These are phyloP conservation scores for Clarireedia hainanense DNA, from an alignment of 2,329 filamentous ascomycete species.

Conservation along the genomic window DNA sequence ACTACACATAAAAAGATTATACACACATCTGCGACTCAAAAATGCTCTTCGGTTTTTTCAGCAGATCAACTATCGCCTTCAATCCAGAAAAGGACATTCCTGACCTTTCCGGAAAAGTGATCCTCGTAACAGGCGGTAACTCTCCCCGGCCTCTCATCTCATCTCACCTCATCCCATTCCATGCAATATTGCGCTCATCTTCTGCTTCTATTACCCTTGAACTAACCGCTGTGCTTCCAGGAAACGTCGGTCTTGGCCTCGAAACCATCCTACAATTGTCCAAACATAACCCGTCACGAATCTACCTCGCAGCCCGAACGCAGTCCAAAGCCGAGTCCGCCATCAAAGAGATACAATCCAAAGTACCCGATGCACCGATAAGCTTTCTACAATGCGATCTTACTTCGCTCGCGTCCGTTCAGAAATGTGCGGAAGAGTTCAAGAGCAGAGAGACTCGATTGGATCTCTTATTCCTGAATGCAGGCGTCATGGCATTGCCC, in stretches of 20 bases:
- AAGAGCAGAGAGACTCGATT: conserved; percentile 30
- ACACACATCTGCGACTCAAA: not conserved
- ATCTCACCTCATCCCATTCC: not conserved
- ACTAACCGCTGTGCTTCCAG: conserved; percentile 5
- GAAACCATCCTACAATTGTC: conserved; percentile 34
- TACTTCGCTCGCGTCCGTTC: conserved; percentile 36
- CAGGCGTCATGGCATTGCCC: conserved; percentile 36
- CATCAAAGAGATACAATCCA: conserved; percentile 31
- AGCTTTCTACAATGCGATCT: conserved; percentile 32
- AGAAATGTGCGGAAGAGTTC: conserved; percentile 34
- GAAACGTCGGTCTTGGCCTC: conserved; percentile 38
- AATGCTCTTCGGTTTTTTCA: conserved; percentile 1
- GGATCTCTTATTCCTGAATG: conserved; percentile 40
- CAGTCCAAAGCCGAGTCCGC: conserved; percentile 31
- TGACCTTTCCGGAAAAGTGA: conserved; percentile 32
- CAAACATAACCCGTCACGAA: conserved; percentile 33
- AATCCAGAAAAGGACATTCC: conserved; percentile 28
- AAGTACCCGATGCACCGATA: conserved; percentile 13
- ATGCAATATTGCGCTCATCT: not conserved
- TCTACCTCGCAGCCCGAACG: conserved; percentile 33
- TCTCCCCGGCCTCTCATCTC: not conserved
- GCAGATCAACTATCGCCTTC: conserved; percentile 4
- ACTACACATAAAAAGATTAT: not conserved
- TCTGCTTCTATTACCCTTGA: not conserved
- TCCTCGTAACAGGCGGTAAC: conserved; percentile 28